Conservation (phyloP, 768 basidiomycete species). For the Pisolithus sp. region DNA sequence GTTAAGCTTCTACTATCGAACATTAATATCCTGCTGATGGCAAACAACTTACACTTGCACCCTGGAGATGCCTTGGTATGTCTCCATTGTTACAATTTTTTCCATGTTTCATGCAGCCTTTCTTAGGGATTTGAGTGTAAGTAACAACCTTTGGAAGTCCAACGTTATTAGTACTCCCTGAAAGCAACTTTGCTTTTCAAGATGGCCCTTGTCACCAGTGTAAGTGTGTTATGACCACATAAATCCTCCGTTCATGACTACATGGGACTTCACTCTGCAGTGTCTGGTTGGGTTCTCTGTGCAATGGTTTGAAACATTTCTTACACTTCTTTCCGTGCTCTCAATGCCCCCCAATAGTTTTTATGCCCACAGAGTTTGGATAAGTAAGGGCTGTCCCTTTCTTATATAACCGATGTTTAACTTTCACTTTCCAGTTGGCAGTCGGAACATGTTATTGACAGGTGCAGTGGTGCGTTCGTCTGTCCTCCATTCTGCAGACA, state of each 20-base stretch:
- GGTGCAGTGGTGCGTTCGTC: conserved; percentile 9
- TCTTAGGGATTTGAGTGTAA: conserved; percentile 5
- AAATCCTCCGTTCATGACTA: not conserved
- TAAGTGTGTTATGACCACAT: not conserved
- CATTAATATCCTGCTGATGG: conserved; percentile 9
- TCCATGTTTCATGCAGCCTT: too few species aligned
- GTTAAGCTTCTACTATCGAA: not conserved
- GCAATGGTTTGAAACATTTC: conserved; percentile 8
- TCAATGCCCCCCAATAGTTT: conserved; percentile 11
- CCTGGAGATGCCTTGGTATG: conserved; percentile 4
- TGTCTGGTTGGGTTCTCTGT: conserved; percentile 13
- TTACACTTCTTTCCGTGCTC: not conserved
- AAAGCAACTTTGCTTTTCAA: too few species aligned
- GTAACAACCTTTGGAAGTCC: not conserved
- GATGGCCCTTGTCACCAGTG: not conserved
- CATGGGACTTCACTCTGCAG: conserved; percentile 2
- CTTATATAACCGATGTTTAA: not conserved
- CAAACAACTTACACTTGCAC: not conserved
- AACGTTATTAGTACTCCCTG: too few species aligned
- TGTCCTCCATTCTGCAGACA: not conserved
- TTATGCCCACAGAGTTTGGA: conserved; percentile 21
- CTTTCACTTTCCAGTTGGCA: conserved; percentile 9
- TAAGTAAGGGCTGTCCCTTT: conserved; percentile 7
- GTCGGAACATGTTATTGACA: conserved; percentile 10
- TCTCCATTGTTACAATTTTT: not conserved